Base-by-base conservation (phyloP, 768 basidiomycete species). In the Lyophyllum atratum region DNA sequence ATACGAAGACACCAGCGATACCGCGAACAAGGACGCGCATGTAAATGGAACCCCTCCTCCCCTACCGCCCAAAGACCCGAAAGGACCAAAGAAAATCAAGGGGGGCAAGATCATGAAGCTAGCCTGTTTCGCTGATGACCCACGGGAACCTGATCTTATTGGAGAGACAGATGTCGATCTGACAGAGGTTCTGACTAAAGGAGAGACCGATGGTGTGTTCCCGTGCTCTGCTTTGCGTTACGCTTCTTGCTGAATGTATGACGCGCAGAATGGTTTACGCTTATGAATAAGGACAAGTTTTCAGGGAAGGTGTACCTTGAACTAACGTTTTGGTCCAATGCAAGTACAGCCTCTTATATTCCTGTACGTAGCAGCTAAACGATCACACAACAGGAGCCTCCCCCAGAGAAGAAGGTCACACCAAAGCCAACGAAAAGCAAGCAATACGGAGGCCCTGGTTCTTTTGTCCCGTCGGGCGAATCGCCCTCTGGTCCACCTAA, bases 221-320 rank as follows among this genome's bases (percentile, higher is more conserved):
- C n/a, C 22, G 42, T 37, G 11, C 6, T 37, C 34, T 37, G 12
- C 17, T 15, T 37, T 37, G 17, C 17, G 12, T 11, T 55, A 54
- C 15, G 54, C 46, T 31, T 37, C 39, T 34, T 55, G 49, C 45
- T 51, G 55, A 22, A 2, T 40, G 17, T 40, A 19, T 33, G 37
- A 49, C 42, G 8, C 15, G 24, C 37, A 98, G 97, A 98, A 70
- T 98, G 95, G 97, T 95, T 96, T 69, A 88, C 87, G 21, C 78
- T 98, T 25, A 84, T 81, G 71, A 82, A 90, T 75, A 98, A 95
- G 72, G 93, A 93, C 60, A 92, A 92, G 64, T 98, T 97, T 70
- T 86, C 88, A 25, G 97, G 97, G 7, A 96, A 98, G 71, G 87
- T 99, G 12, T 98, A 96, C 68, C 79, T 98, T 21, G 97, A 99